Conservation (phyloP, 441 rosid genomes). For the Sinapis alba region DNA sequence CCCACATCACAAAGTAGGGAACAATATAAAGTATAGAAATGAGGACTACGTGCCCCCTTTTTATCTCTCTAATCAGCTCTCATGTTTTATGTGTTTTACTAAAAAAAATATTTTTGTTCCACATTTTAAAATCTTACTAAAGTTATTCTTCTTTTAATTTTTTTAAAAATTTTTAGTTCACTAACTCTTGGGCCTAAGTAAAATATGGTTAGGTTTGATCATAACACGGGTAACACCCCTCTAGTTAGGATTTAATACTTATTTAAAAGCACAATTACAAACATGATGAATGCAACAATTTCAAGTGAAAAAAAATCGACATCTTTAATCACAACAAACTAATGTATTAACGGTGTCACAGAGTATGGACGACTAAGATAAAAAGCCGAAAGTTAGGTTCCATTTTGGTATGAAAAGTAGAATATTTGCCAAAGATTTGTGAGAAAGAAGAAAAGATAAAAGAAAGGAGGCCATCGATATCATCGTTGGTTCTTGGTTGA, state of each 20-base stretch:
- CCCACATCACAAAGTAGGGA: neutral
- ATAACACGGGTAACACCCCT: neutral
- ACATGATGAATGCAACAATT: constrained; percentile 13
- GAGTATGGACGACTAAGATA: constrained; percentile 19
- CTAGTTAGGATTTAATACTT: neutral
- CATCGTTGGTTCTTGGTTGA: constrained; percentile 35
- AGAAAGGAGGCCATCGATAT: constrained; percentile 15
- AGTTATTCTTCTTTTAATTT: neutral
- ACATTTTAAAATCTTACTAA: neutral
- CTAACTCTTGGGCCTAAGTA: neutral
- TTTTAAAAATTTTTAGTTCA: neutral
- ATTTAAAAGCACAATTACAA: neutral
- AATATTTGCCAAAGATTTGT: constrained; percentile 23
- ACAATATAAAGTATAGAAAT: constrained; percentile 1
- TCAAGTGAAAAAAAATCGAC: constrained; percentile 10
- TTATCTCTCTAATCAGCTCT: constrained; percentile 2
- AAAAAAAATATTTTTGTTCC: no score
- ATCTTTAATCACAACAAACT: constrained; percentile 1
- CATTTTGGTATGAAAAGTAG: constrained; percentile 31
- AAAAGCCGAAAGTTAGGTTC: constrained; percentile 38
- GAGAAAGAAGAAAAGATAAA: constrained; percentile 21
- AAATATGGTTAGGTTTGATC: neutral
- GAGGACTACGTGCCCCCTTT: neutral
- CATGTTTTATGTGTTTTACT: neutral
- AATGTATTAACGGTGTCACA: neutral